A percentile compares a stretch with the other conserved stretches of the same genome.
Conservation (phyloP, 805 yeast species). For the Zygosaccharomyces gambellarensis region DNA sequence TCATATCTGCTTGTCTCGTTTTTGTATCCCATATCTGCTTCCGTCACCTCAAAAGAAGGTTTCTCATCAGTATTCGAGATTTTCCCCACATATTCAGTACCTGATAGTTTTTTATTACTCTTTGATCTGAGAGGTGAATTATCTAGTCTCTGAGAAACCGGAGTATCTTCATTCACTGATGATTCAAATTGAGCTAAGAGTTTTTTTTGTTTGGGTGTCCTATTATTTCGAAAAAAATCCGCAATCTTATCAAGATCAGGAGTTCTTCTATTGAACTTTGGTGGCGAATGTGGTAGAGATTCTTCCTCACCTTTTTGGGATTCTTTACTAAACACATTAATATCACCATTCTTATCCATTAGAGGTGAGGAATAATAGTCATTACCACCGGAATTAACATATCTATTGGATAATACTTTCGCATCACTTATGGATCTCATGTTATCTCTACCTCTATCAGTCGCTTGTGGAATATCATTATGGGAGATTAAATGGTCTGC, state of each 20-base stretch:
- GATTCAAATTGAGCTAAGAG: constrained; percentile 11
- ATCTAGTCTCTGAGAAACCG: constrained; percentile 12
- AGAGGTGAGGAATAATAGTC: constrained; percentile 1
- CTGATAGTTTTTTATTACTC: not conserved
- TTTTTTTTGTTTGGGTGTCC: constrained; percentile 15
- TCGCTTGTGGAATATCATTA: constrained; percentile 1
- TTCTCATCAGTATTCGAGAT: not conserved
- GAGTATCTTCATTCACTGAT: constrained; percentile 17
- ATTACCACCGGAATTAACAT: not conserved
- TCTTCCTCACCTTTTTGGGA: not conserved
- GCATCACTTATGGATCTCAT: constrained; percentile 1
- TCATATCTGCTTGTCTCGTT: not conserved
- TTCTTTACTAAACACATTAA: not conserved
- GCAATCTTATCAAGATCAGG: constrained; percentile 28
- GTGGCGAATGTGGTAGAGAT: constrained; percentile 3
- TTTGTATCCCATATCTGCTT: not conserved
- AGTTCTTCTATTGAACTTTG: constrained; percentile 20
- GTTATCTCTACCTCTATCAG: constrained; percentile 4
- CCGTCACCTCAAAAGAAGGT: constrained; percentile 3
- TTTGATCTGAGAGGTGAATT: not conserved
- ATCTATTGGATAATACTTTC: constrained; percentile 1
- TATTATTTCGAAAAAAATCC: constrained; percentile 21
- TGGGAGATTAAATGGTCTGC: constrained; percentile 7
- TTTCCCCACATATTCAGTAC: constrained; percentile 2
- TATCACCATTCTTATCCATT: not conserved